Conservation (phyloP, 257 asterid genomes). For the Solanum ahanhuiri region DNA sequence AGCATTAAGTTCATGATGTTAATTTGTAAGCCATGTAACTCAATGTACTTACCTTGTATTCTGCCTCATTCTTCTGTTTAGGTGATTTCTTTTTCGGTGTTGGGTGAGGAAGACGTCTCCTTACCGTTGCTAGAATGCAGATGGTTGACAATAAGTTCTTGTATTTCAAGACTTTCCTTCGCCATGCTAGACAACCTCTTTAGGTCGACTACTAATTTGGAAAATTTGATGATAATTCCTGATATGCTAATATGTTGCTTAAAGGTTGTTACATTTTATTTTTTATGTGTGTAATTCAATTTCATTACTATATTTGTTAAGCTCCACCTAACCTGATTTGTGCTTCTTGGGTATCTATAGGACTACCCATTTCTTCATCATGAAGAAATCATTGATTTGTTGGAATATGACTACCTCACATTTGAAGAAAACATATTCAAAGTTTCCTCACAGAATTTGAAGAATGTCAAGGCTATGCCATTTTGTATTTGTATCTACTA, state of each 20-base stretch:
- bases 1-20: too few relatives aligned
- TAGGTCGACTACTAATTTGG: background rate
- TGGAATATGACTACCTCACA: background rate
- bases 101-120: background rate
- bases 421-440: background rate
- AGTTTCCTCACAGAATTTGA: background rate
- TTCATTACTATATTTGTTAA: background rate
- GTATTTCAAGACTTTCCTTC: background rate
- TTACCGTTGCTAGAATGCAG: background rate
- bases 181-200: too few relatives aligned
- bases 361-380: background rate
- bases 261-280: background rate
- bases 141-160: too few relatives aligned
- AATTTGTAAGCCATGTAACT: too few relatives aligned
- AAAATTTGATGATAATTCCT: background rate
- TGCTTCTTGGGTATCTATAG: background rate
- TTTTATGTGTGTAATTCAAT: background rate
- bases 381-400: background rate
- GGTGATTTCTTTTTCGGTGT: background rate
- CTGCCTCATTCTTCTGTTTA: background rate
- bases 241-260: background rate
- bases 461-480: background rate
- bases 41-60: background rate
- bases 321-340: background rate
- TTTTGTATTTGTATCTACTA: background rate